Base-by-base conservation (phyloP, 371 early-diverging fungal genomes). In the Saksenaea vasiformis region DNA sequence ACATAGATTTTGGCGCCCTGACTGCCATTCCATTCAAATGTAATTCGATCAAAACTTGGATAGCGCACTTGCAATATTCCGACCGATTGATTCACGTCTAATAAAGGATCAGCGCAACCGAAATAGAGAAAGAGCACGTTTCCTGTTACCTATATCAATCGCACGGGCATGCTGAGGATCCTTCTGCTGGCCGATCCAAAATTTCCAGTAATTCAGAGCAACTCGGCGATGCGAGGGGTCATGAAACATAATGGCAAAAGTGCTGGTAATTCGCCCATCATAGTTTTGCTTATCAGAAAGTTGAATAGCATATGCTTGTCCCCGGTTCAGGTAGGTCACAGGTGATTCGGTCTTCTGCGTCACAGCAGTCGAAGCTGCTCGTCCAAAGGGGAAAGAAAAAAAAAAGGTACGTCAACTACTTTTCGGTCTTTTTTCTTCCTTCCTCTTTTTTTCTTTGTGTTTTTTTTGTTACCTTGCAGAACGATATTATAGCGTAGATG, bases 131-230 rank as follows among this genome's bases (percentile, higher is more conserved):
- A 11, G 39, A 11, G 5, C 11, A 39, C n/a, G n/a, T n/a, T 51
- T 53, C 17, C 53, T 60, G 58, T 78, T 85, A 72, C 79, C 71
- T 47, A 87, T 54, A 38, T 77, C 73, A 37, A 89, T 66, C 0
- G 85, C 82, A 54, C 84, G 82, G 41, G 81, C 81, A 3, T 70
- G 68, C 19, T 85, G 80, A 0, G 71, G 44, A 35, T 70, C 62
- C 27, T 66, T 65, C 66, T 92, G 91, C 58, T 93, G 92, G 43
- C 85, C 85, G 24, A 90, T 69, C 93, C 93, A 93, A 60, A 89
- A 90, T 54, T 80, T 82, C 93, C 93, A 93, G 62, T 88, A 90
- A 28, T 86, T 84, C 1, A 80, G 72, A 2, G 91, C 89, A 31
- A 86, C 73, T 34, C 76, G 72, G 5, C 90, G 85, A 70, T 93